Percentiles rank a stretch among this genome's conserved stretches.
phyloP scores from a whole-genome alignment of 2,329 filamentous ascomycete species.

The Neophaeococcomyces mojaviensis region DNA sequence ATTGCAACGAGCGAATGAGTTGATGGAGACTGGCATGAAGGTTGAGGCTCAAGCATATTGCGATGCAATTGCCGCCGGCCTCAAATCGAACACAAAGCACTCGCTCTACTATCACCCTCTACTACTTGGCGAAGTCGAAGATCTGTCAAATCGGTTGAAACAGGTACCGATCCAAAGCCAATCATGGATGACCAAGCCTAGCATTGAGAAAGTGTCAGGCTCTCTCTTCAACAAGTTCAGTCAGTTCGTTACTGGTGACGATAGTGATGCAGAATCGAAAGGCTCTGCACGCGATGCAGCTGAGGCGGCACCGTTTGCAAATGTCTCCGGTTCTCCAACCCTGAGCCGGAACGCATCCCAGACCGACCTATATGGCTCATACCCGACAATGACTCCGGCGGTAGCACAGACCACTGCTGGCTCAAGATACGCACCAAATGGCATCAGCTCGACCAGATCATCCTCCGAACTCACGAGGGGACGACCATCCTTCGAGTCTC shows the following conservation, averaged over 20 bases:
- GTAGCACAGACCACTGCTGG: constrained; percentile 27
- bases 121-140: constrained; percentile 70
- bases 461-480: constrained; percentile 46
- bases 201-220: constrained; percentile 89
- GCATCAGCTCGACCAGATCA: constrained; percentile 40
- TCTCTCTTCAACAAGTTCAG: constrained; percentile 90
- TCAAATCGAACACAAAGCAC: constrained; percentile 71
- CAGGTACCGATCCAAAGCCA: constrained; percentile 76
- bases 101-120: constrained; percentile 78
- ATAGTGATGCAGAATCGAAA: constrained; percentile 58
- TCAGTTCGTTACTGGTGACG: constrained; percentile 90
- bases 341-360: constrained; percentile 67
- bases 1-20: constrained; percentile 71
- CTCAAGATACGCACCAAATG: constrained; percentile 38
- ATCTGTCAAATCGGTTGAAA: constrained; percentile 73
- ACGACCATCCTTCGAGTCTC: constrained; percentile 43
- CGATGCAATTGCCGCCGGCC: constrained; percentile 67
- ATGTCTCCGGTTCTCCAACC: constrained; percentile 66
- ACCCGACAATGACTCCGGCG: constrained; percentile 31
- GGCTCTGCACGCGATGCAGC: constrained; percentile 50
- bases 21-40: constrained; percentile 76
- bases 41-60: constrained; percentile 87
- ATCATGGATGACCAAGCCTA: constrained; percentile 91
- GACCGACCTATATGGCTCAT: constrained; percentile 66
- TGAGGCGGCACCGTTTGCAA: constrained; percentile 73